Percentiles rank a stretch among this genome's conserved stretches.
Conservation (phyloP, 768 basidiomycete species). For the Dictyophora rubrovolvata region DNA sequence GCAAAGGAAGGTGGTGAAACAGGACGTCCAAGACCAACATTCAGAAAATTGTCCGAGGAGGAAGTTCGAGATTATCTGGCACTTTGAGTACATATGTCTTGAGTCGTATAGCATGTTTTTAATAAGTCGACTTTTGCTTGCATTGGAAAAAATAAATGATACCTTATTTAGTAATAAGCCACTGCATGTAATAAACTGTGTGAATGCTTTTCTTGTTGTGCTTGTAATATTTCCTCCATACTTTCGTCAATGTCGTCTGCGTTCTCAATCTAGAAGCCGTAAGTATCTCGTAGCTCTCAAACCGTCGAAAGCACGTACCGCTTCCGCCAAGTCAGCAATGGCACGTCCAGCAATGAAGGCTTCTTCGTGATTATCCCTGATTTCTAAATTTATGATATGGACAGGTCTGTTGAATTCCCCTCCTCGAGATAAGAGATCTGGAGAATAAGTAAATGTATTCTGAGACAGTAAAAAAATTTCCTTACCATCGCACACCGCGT, state of each 20-base stretch:
- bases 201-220: conserved; percentile 83
- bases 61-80: conserved; percentile 95
- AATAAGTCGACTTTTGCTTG: background rate
- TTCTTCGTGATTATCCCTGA: conserved; percentile 99
- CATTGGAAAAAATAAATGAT: background rate
- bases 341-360: conserved; percentile 93
- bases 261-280: conserved; percentile 59
- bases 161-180: conserved; percentile 62
- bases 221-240: conserved; percentile 76
- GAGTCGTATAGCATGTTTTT: background rate
- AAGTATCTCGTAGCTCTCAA: background rate
- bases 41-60: conserved; percentile 92
- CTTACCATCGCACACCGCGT: conserved; percentile 95
- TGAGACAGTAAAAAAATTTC: conserved; percentile 1
- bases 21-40: conserved; percentile 72
- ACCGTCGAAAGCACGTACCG: conserved; percentile 44
- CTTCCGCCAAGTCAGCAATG: conserved; percentile 81
- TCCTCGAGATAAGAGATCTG: conserved; percentile 78
- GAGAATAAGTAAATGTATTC: background rate
- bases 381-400: conserved; percentile 95
- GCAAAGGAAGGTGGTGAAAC: conserved; percentile 61
- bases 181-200: conserved; percentile 88
- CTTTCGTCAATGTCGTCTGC: conserved; percentile 84
- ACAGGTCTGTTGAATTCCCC: conserved; percentile 92
- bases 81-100: conserved; percentile 34